phyloP scores from a whole-genome alignment of 1,139 yeast genomes.

The Pichia norvegensis region DNA sequence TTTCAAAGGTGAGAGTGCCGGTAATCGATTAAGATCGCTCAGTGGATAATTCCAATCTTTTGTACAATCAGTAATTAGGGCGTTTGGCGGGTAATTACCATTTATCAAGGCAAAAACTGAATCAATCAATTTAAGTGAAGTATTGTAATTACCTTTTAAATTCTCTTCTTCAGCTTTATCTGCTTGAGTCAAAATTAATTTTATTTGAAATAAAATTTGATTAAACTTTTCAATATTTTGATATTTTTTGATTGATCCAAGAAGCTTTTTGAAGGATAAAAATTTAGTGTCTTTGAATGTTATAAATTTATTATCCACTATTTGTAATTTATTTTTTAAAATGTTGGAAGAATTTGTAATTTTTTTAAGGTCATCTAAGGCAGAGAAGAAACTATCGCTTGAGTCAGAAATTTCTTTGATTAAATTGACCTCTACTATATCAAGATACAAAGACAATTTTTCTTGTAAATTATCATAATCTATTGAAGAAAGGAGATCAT shows the following conservation, averaged over 20 bases:
- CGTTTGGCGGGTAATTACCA: slow-evolving; percentile 37
- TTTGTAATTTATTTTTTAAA: slow-evolving; percentile 43
- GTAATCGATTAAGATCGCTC: slow-evolving; percentile 45
- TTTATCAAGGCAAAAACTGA: slow-evolving; percentile 48
- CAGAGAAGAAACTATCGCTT: slow-evolving; percentile 75
- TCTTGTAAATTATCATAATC: slow-evolving; percentile 65
- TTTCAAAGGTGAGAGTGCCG: slow-evolving; percentile 52
- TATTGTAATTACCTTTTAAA: slow-evolving; percentile 35
- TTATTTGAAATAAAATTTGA: slow-evolving; percentile 57
- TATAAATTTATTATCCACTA: slow-evolving; percentile 37
- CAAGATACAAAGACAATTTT: slow-evolving; percentile 72
- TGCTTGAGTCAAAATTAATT: slow-evolving; percentile 40
- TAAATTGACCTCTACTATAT: slow-evolving; percentile 72
- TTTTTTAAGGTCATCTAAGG: slow-evolving; percentile 66
- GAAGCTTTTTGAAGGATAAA: slow-evolving; percentile 43
- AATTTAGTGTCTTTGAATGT: slow-evolving; percentile 45
- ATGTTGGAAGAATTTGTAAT: slow-evolving; percentile 51
- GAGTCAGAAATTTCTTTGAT: slow-evolving; percentile 79
- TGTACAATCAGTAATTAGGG: slow-evolving; percentile 29
- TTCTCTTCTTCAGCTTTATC: slow-evolving; percentile 48
- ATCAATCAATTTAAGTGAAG: slow-evolving; percentile 47
- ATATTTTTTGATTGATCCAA: slow-evolving; percentile 46
- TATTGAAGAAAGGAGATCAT: slow-evolving; percentile 22
- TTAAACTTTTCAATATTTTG: slow-evolving; percentile 58
- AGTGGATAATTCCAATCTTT: slow-evolving; percentile 44